Base-by-base conservation (phyloP, 2,329 filamentous ascomycete species). In the Cytospora schulzeri region DNA sequence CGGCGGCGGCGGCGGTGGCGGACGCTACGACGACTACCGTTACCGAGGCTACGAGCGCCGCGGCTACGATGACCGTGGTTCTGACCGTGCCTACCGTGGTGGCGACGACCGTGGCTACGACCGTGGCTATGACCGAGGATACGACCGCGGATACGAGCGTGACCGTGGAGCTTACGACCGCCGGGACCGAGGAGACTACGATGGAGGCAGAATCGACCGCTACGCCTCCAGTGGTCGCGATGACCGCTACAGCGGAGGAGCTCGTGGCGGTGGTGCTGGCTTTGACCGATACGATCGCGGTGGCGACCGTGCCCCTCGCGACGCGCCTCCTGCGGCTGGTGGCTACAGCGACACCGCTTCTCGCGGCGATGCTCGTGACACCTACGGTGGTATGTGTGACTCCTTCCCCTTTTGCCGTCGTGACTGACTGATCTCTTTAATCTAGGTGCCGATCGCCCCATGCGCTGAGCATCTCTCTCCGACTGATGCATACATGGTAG, bases 1-100 rank as follows among this genome's bases (percentile, higher is more conserved):
- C 54, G 74, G 70, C 64, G 73, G 76, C 56, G 69, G 76, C 55
- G 76, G 78, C 35, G 75, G 77, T 63, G 82, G 85, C 54, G 78
- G 80, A 65, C 77, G 81, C 38, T 74, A 77, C 55, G 74, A 70
- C 62, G 73, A 76, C 51, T 69, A 76, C 54, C 76, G 77, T 33
- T 59, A 59, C 56, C 41, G 61, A n/a, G 61, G 56, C 26, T 52
- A 62, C 51, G 56, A 74, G 45, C 72, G 73, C 28, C 70, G 71
- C 65, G 70, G 71, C 41, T 70, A 73, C 50, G 73, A 75, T 0
- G 73, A 75, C 50, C 63, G 63, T 50, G 60, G 60, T 29, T 62
- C 45, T 24, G 45, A 62, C 28, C 60, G 60, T n/a, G 60, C 52
- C 57, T 66, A 66, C 62, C 66, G 66, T 19, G 64, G 56, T 38